phyloP scores from a whole-genome alignment of 257 asterid species.

The Solanum lignicaule region DNA sequence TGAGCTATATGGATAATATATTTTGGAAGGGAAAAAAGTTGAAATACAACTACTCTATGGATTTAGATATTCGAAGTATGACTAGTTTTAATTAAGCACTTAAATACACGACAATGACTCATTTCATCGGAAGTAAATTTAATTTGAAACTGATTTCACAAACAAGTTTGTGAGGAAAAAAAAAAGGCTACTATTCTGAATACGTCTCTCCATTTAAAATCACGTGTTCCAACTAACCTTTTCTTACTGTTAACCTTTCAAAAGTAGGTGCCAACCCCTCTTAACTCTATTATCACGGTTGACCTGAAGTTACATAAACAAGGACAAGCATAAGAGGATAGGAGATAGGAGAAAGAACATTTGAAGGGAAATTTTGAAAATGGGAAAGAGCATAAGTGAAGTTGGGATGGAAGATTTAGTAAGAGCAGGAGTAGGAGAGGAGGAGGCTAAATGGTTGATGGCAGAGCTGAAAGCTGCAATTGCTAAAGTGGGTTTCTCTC shows the following conservation, averaged over 20 bases:
- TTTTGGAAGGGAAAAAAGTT: neutral
- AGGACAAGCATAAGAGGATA: neutral
- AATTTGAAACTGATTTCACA: neutral
- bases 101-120: neutral
- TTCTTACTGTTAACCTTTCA: neutral
- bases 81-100: neutral
- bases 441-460: constrained; percentile 46
- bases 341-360: neutral
- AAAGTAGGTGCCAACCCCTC: neutral
- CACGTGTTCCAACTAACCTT: neutral
- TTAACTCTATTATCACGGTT: neutral
- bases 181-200: no score
- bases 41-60: neutral
- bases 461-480: constrained; percentile 26
- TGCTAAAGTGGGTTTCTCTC: constrained; percentile 5
- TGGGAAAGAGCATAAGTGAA: constrained; percentile 35
- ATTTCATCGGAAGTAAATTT: neutral
- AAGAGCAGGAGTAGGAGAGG: constrained; percentile 33
- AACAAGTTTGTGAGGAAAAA: no score
- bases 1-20: neutral
- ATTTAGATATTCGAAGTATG: neutral
- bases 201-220: neutral
- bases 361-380: neutral
- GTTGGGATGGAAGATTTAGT: constrained; percentile 49
- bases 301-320: neutral